phyloP scores from a whole-genome alignment of 257 asterid genomes.

The Nicotiana benthamiana region DNA sequence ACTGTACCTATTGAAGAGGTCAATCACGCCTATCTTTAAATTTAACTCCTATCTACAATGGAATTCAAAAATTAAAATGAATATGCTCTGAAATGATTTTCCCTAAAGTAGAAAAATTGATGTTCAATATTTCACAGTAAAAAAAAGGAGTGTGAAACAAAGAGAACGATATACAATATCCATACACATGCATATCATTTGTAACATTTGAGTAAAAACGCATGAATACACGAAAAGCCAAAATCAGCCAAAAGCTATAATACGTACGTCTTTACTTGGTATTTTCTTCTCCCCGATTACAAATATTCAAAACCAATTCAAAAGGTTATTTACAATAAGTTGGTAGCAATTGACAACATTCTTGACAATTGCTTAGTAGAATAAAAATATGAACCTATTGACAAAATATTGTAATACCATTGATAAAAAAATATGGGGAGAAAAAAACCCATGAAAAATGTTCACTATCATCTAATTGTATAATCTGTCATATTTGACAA shows the following conservation, averaged over 20 bases:
- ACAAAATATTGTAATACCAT: neutral
- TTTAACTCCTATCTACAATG: no score
- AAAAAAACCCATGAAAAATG: neutral
- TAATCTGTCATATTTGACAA: slow-evolving; percentile 4
- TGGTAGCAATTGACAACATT: neutral
- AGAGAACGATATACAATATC: no score
- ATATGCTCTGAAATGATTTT: no score
- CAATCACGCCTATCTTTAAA: no score
- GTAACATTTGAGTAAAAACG: no score
- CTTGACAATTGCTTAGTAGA: neutral
- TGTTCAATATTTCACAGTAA: no score
- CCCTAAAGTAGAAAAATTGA: no score
- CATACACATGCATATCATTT: no score
- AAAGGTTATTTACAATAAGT: neutral
- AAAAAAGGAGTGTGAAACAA: no score
- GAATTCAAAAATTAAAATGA: no score
- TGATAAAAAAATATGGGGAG: neutral
- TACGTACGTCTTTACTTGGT: neutral
- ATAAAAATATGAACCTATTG: neutral
- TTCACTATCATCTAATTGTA: neutral
- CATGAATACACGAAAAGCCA: no score
- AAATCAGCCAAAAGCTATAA: neutral
- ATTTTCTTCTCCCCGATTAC: neutral
- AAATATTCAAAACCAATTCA: neutral
- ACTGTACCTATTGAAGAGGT: no score